Base-by-base conservation (phyloP, 1,284 basidiomycete genomes). In the Apiotrichum montevideense region DNA sequence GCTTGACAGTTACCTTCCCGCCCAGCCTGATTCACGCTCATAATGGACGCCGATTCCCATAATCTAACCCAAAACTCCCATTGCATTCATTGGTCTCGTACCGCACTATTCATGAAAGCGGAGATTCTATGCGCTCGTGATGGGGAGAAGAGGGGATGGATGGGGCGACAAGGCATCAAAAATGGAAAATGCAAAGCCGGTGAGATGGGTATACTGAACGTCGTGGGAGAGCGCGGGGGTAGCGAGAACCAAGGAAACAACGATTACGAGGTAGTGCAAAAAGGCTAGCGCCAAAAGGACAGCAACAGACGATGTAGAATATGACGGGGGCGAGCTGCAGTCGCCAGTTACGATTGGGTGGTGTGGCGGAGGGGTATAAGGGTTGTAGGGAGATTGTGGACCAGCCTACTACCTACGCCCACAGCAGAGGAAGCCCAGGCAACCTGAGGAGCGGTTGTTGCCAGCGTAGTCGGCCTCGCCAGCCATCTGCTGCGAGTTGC, bases 361-460 rank as follows among this genome's bases (percentile, higher is more conserved):
- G 6, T 42, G 9, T 42, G 11, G 41, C 9, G 4, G 29, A 35
- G 14, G 39, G 49, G 41, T 33, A 35, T 34, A 15, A n/a, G 35
- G 5, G 37, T 7, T 15, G 50, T 35, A 14, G 13, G 13, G 35
- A 13, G 13, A 43, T 14, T 37, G 48, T 35, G 6, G 6, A 32
- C 35, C 35, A 29, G 35, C 9, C 45, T 45, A 39, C 62, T 69
- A 74, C 64, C 71, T 59, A 61, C 69, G 71, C 46, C 67, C 65
- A 14, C 75, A 73, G 62, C 75, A 77, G 41, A 77, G 59, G 62
- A 74, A 66, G 46, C 65, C 62, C 51, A 77, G 52, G 54, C 75
- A 72, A 10, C 70, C 71, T 5, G 70, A 67, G 46, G 70, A 70
- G 44, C 59, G 56, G 21, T 21, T 21, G 21, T 21, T 21, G 29